A percentile compares a stretch with the other conserved stretches of the same genome.
Conservation (phyloP, 805 yeast genomes). For the Candida multigemmis region DNA sequence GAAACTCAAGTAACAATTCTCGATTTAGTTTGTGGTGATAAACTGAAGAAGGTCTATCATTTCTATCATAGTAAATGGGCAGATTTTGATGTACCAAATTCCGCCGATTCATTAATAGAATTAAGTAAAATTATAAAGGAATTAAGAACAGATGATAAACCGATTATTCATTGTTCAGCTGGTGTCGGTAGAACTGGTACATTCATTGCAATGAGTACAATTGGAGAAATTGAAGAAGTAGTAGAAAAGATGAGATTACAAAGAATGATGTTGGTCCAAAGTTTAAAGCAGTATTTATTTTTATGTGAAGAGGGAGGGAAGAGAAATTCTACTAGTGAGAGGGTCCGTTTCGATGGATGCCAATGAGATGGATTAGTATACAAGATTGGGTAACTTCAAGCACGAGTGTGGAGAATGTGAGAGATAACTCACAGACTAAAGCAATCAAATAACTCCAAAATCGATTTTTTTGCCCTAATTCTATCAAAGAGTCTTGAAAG, state of each 20-base stretch:
- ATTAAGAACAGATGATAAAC: slow-evolving; percentile 5
- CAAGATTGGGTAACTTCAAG: too few relatives aligned
- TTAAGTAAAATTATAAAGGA: slow-evolving; percentile 11
- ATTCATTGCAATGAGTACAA: slow-evolving; percentile 25
- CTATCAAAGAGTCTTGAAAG: too few relatives aligned
- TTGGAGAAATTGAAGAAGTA: slow-evolving; percentile 22
- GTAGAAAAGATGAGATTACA: slow-evolving; percentile 19
- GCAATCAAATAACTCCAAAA: too few relatives aligned
- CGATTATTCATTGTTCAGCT: slow-evolving; percentile 36
- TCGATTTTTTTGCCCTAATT: too few relatives aligned
- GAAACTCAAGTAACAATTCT: slow-evolving; percentile 19
- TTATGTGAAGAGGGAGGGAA: slow-evolving; percentile 21
- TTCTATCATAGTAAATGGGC: slow-evolving; percentile 36
- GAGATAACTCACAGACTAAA: too few relatives aligned
- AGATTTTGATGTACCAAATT: slow-evolving; percentile 31
- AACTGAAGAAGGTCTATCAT: slow-evolving; percentile 23
- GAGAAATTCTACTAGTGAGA: too few relatives aligned
- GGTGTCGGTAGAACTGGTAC: slow-evolving; percentile 41
- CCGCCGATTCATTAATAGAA: slow-evolving; percentile 18
- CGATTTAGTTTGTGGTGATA: slow-evolving; percentile 9
- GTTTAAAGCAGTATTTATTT: slow-evolving; percentile 24
- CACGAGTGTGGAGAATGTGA: too few relatives aligned
- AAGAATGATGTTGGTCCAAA: slow-evolving; percentile 38
- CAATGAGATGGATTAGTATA: too few relatives aligned
- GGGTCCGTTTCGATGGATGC: too few relatives aligned